These are phyloP conservation scores for Fusarium nygamai DNA, from an alignment of 2,329 filamentous ascomycete genomes.

Conservation along the genomic window DNA sequence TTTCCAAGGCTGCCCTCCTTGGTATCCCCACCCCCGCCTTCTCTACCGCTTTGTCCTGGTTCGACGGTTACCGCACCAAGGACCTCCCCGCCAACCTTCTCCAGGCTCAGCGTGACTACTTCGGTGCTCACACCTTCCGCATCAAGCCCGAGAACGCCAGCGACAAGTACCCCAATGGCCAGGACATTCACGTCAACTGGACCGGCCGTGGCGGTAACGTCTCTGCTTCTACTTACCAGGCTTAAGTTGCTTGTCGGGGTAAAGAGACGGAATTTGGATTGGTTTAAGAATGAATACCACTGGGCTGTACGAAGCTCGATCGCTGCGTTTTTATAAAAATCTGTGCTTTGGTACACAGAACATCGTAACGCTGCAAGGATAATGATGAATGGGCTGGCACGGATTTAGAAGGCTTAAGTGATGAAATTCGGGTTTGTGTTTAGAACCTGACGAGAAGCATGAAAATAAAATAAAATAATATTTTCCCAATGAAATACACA, in stretches of 20 bases:
- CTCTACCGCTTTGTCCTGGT: slow-evolving; percentile 97
- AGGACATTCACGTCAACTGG: slow-evolving; percentile 99
- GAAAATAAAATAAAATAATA: slow-evolving; percentile 20
- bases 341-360: slow-evolving; percentile 41
- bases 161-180: slow-evolving; percentile 82
- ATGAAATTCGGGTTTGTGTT: slow-evolving; percentile 30
- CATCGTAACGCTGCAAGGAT: slow-evolving; percentile 39
- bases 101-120: slow-evolving; percentile 99
- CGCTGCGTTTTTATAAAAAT: slow-evolving; percentile 34
- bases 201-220: slow-evolving; percentile 97
- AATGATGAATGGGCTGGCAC: slow-evolving; percentile 41
- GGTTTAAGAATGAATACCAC: slow-evolving; percentile 34
- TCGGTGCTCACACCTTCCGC: slow-evolving; percentile 91
- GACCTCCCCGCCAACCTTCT: slow-evolving; percentile 97
- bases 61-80: slow-evolving; percentile 97
- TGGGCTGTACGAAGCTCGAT: slow-evolving; percentile 31
- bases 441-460: slow-evolving; percentile 26
- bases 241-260: slow-evolving; percentile 64
- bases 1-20: slow-evolving; percentile 90
- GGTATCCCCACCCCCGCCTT: slow-evolving; percentile 97
- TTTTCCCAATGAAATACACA: not conserved
- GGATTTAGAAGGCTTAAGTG: slow-evolving; percentile 42
- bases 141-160: slow-evolving; percentile 83
- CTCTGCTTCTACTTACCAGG: slow-evolving; percentile 96
- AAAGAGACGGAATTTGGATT: slow-evolving; percentile 24